A percentile compares a stretch with the other conserved stretches of the same genome.
Evolutionary conservation across 352 stramenopile genomes (phyloP).

Genomic region (Halophytophthora batemanensis): DNA sequence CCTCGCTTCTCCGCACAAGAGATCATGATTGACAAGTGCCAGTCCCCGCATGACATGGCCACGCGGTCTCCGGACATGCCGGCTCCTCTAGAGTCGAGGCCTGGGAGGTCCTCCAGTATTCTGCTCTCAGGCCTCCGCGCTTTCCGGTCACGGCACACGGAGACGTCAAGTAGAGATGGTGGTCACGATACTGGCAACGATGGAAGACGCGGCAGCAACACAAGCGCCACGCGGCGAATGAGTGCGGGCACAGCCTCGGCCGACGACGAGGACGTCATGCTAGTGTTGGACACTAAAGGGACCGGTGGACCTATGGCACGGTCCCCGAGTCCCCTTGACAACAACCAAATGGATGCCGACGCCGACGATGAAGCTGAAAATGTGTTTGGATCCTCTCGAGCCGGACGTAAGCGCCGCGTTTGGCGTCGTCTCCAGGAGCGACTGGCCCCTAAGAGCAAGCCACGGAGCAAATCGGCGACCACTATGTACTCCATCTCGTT

Average conservation of each 20-base stretch:
- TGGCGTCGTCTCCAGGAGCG: conserved; percentile 15
- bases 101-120: conserved; percentile 23
- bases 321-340: neutral
- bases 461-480: conserved; percentile 15
- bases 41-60: conserved; percentile 12
- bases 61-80: conserved; percentile 7
- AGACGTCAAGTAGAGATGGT: conserved; percentile 3
- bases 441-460: conserved; percentile 14
- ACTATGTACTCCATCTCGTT: conserved; percentile 75
- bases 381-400: neutral
- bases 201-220: conserved; percentile 15
- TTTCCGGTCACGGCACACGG: conserved; percentile 12
- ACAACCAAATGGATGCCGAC: conserved; percentile 8
- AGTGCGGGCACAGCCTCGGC: conserved; percentile 9
- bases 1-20: neutral
- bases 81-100: neutral
- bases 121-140: conserved; percentile 17
- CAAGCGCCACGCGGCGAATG: conserved; percentile 13
- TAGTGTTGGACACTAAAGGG: neutral
- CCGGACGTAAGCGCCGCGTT: conserved; percentile 6
- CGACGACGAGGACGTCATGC: conserved; percentile 7
- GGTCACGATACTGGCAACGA: neutral
- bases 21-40: conserved; percentile 26
- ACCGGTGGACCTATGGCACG: no score
- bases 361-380: conserved; percentile 13